A percentile compares a stretch with the other conserved stretches of the same genome.
Evolutionary conservation across 306 rosid species (phyloP).

Genomic region (Styphnolobium japonicum): DNA sequence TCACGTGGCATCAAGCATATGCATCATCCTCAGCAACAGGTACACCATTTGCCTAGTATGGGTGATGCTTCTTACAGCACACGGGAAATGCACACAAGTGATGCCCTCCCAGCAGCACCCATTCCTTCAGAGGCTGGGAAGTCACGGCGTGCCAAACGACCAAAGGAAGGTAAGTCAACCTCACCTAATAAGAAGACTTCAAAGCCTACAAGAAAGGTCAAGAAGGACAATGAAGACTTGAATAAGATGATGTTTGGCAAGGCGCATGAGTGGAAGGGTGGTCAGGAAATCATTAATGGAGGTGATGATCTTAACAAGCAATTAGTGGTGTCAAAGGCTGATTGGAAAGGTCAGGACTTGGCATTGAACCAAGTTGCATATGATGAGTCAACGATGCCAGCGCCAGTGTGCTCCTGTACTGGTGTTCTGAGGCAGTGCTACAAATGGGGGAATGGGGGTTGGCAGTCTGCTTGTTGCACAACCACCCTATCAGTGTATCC

Average conservation of each 20-base stretch:
- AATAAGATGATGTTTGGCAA: conserved; percentile 56
- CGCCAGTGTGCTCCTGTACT: conserved; percentile 72
- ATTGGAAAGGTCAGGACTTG: conserved; percentile 76
- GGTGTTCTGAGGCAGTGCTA: conserved; percentile 67
- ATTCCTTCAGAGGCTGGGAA: conserved; percentile 45
- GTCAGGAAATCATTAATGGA: conserved; percentile 43
- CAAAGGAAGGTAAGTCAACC: conserved; percentile 46
- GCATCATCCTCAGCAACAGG: conserved; percentile 59
- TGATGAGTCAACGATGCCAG: conserved; percentile 76
- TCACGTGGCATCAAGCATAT: no score
- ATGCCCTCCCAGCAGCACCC: conserved; percentile 40
- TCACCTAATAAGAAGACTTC: conserved; percentile 51
- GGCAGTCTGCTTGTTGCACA: conserved; percentile 84
- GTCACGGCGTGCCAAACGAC: conserved; percentile 50
- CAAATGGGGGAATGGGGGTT: conserved; percentile 85
- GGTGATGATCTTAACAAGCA: conserved; percentile 59
- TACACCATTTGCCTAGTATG: conserved; percentile 48
- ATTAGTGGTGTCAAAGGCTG: conserved; percentile 49
- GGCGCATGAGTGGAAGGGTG: conserved; percentile 60
- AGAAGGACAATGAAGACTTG: conserved; percentile 61
- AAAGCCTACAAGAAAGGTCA: conserved; percentile 53
- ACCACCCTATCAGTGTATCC: conserved; percentile 74
- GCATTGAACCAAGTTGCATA: conserved; percentile 69
- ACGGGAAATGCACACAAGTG: conserved; percentile 52
- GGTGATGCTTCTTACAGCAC: conserved; percentile 50